These are phyloP conservation scores for Calonectria crousiana DNA, from an alignment of 2,329 filamentous ascomycete genomes.

Conservation along the genomic window DNA sequence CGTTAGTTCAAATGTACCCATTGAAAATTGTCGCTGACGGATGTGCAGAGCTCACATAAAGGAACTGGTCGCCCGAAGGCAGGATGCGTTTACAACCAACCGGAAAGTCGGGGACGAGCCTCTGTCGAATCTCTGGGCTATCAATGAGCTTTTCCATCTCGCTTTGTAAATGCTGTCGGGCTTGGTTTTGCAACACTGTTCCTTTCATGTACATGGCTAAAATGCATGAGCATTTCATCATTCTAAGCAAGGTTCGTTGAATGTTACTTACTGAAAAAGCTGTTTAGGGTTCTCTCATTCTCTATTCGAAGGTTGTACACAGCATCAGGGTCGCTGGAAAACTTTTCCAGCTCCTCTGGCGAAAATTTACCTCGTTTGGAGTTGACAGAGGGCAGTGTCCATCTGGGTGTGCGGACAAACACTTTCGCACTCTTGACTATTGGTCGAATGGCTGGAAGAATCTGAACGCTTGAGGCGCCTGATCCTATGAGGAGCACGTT, in stretches of 20 bases:
- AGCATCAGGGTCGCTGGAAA: background rate
- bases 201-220: background rate
- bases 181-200: background rate
- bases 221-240: background rate
- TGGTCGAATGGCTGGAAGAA: background rate
- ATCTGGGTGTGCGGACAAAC: background rate
- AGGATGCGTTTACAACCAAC: background rate
- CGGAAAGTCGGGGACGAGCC: background rate
- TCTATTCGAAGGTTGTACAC: background rate
- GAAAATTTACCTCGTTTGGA: background rate
- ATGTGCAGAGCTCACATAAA: background rate
- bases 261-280: background rate
- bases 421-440: background rate
- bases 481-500: background rate
- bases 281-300: background rate
- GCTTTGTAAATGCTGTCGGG: background rate
- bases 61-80: background rate
- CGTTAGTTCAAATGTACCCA: background rate
- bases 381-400: background rate
- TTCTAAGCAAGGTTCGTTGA: too few relatives aligned
- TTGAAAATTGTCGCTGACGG: too few relatives aligned
- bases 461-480: background rate
- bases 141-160: background rate
- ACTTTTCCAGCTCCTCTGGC: background rate
- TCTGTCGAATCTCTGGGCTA: background rate